Conservation (phyloP, 2,329 filamentous ascomycete species). For the Colletotrichum sp. region DNA sequence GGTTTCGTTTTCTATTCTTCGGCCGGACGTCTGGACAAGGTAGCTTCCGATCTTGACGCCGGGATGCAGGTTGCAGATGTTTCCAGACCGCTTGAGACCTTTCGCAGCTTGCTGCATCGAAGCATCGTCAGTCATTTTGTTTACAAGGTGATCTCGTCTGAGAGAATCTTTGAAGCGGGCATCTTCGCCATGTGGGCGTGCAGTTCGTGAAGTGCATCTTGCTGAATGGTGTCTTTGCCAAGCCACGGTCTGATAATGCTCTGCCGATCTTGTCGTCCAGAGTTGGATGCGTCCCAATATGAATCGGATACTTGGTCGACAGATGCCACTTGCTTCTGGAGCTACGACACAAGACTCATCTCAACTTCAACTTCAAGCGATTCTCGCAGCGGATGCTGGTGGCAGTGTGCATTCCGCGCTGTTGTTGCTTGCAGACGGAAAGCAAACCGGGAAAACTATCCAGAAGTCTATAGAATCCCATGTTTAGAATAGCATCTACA, state of each 20-base stretch:
- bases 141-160: background rate
- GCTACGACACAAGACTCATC: background rate
- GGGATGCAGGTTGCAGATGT: background rate
- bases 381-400: background rate
- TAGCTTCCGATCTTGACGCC: too few relatives aligned
- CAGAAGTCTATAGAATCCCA: background rate
- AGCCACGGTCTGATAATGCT: background rate
- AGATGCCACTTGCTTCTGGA: background rate
- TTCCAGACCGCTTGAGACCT: background rate
- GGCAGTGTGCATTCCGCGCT: background rate
- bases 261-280: background rate
- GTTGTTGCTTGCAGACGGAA: background rate
- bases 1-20: background rate
- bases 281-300: background rate
- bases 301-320: background rate
- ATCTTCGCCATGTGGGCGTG: background rate
- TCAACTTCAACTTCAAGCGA: background rate
- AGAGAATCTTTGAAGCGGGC: background rate
- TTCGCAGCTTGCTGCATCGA: background rate
- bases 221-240: background rate
- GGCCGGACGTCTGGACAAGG: background rate
- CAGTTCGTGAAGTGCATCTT: background rate
- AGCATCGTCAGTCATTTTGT: background rate
- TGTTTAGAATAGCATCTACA: background rate
- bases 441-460: fast-evolving